Percentiles rank a stretch among this genome's conserved stretches.
Evolutionary conservation across 2,329 filamentous ascomycete species (phyloP).

Genomic region (Hypoxylon sp.): DNA sequence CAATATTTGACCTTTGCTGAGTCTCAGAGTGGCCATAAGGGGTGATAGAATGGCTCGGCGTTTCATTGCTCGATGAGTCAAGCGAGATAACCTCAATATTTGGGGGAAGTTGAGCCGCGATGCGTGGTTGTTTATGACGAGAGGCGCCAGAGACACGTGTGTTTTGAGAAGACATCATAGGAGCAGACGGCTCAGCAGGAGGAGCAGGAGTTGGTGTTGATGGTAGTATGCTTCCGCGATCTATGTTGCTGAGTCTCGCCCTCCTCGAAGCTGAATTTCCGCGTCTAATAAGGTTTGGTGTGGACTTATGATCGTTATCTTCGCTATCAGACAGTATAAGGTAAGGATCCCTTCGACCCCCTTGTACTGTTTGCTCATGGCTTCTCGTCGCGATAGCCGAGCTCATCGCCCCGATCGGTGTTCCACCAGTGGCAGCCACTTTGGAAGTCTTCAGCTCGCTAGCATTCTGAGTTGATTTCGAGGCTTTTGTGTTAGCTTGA

Average conservation of each 20-base stretch:
- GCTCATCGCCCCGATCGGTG: neutral
- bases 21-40: neutral
- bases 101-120: conserved; percentile 3
- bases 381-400: neutral
- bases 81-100: conserved; percentile 19
- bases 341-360: conserved; percentile 45
- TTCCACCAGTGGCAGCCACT: neutral
- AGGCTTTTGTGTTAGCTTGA: neutral
- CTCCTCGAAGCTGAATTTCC: neutral
- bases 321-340: conserved; percentile 47
- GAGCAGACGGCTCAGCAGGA: neutral
- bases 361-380: neutral
- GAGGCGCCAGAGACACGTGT: neutral
- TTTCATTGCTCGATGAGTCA: conserved; percentile 10
- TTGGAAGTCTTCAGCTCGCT: neutral
- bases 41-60: neutral
- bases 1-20: neutral
- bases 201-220: neutral
- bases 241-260: neutral
- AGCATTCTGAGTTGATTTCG: neutral
- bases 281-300: neutral
- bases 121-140: conserved; percentile 6
- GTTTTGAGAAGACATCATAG: neutral
- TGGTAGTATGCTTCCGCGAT: neutral
- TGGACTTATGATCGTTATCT: conserved; percentile 14